These are phyloP conservation scores for Vitis hybrid DNA, from an alignment of 177 flowering plant genomes.

Conservation along the genomic window DNA sequence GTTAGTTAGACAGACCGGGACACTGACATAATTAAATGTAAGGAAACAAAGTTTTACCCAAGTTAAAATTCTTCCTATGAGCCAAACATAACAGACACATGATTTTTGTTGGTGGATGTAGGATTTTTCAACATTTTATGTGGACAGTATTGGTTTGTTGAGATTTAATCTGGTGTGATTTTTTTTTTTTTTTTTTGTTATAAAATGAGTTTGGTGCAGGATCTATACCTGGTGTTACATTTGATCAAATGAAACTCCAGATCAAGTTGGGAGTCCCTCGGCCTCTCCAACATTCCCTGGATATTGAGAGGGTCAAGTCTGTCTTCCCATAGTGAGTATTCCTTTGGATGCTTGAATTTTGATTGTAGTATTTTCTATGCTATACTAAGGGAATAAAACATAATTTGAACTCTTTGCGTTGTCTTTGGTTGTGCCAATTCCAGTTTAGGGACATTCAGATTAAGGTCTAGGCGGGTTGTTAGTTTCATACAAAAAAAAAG, in stretches of 20 bases:
- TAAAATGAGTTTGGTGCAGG: constrained; percentile 44
- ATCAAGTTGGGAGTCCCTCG: constrained; percentile 88
- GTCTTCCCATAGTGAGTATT: constrained; percentile 90
- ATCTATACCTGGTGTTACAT: constrained; percentile 86
- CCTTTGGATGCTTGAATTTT: background rate
- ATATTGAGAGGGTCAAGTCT: constrained; percentile 78
- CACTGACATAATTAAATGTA: too few relatives aligned
- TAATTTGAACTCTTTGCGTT: background rate
- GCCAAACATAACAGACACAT: too few relatives aligned
- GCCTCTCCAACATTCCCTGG: constrained; percentile 66
- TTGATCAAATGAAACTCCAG: constrained; percentile 83
- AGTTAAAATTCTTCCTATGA: too few relatives aligned
- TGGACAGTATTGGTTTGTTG: background rate
- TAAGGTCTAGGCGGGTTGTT: too few relatives aligned
- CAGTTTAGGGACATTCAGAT: too few relatives aligned
- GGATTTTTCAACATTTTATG: background rate
- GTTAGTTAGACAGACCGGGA: too few relatives aligned
- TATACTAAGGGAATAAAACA: background rate
- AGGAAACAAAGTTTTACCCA: too few relatives aligned
- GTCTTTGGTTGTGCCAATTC: too few relatives aligned
- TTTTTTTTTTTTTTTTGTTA: background rate
- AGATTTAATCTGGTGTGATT: background rate
- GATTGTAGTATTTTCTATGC: background rate
- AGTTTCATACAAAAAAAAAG: background rate
- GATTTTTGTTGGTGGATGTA: too few relatives aligned